A percentile compares a stretch with the other conserved stretches of the same genome.
Evolutionary conservation across 164 flowering plant species (phyloP).

Genomic region (Magnolia changhungtana): DNA sequence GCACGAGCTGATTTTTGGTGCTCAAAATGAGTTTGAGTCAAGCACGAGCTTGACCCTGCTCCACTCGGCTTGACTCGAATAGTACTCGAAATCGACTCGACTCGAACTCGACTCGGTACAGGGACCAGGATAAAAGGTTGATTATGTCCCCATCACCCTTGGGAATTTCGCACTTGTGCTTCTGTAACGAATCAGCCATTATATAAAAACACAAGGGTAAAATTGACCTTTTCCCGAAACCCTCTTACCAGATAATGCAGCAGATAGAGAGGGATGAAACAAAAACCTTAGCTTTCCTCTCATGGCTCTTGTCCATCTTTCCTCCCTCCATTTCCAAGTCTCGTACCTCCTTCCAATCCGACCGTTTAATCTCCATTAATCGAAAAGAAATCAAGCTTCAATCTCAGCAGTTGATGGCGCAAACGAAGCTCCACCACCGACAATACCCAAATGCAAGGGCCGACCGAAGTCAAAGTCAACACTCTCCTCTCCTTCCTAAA

Average conservation of each 20-base stretch:
- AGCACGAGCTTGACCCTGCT: too few species aligned
- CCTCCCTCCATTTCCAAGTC: neutral
- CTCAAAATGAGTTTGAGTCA: too few species aligned
- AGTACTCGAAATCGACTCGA: too few species aligned
- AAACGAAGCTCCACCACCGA: conserved; percentile 32
- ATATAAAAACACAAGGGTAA: neutral
- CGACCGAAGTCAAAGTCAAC: conserved; percentile 16
- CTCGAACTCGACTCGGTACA: too few species aligned
- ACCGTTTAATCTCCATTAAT: neutral
- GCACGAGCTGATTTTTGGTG: too few species aligned
- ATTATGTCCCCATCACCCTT: too few species aligned
- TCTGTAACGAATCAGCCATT: too few species aligned
- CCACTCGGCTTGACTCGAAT: too few species aligned
- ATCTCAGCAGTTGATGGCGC: conserved; percentile 25
- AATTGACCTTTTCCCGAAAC: neutral
- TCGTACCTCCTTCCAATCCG: neutral
- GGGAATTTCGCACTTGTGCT: too few species aligned
- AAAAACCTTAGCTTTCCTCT: conserved; percentile 5
- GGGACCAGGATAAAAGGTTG: too few species aligned
- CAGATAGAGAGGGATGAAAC: neutral
- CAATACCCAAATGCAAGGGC: conserved; percentile 40
- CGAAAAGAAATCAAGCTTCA: neutral
- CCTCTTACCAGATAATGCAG: neutral
- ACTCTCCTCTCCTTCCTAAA: conserved; percentile 15
- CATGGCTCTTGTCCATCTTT: neutral